Percentiles rank a stretch among this genome's conserved stretches.
Evolutionary conservation across 768 basidiomycete species (phyloP).

Genomic region (Myochromella boudieri): DNA sequence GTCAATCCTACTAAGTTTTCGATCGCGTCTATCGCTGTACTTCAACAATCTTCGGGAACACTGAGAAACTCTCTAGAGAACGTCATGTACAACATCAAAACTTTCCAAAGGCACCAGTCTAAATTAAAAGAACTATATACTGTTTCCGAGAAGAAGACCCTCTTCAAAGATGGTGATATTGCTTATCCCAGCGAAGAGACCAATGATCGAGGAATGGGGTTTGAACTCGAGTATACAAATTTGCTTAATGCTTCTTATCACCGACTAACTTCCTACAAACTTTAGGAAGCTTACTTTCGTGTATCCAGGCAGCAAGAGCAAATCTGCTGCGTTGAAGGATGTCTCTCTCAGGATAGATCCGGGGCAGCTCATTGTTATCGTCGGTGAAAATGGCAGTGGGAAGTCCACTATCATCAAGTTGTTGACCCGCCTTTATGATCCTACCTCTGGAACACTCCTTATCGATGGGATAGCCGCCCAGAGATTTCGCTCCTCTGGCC

Average conservation of each 20-base stretch:
- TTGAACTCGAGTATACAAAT: slow-evolving; percentile 30
- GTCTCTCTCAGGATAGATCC: slow-evolving; percentile 45
- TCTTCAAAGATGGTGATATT: slow-evolving; percentile 24
- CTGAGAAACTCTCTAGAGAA: slow-evolving; percentile 25
- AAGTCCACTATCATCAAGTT: slow-evolving; percentile 55
- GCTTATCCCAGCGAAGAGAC: slow-evolving; percentile 22
- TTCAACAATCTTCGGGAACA: slow-evolving; percentile 34
- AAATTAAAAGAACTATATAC: slow-evolving; percentile 34
- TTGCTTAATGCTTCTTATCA: neutral
- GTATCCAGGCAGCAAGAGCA: slow-evolving; percentile 46
- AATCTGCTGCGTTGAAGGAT: slow-evolving; percentile 31
- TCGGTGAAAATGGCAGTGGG: slow-evolving; percentile 57
- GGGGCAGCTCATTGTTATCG: slow-evolving; percentile 53
- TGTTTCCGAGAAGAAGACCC: slow-evolving; percentile 18
- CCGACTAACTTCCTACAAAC: neutral
- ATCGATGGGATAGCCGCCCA: slow-evolving; percentile 41
- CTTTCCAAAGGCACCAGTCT: slow-evolving; percentile 23
- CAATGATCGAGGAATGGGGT: slow-evolving; percentile 21
- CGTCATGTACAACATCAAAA: slow-evolving; percentile 17
- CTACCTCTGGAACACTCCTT: slow-evolving; percentile 39
- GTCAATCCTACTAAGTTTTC: slow-evolving; percentile 34
- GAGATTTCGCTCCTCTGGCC: slow-evolving; percentile 34
- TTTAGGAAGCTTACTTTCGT: slow-evolving; percentile 49
- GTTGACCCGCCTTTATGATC: slow-evolving; percentile 48
- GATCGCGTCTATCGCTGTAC: slow-evolving; percentile 37